These are phyloP conservation scores for Dioszegia hungarica DNA, from an alignment of 768 basidiomycete species.

Conservation along the genomic window DNA sequence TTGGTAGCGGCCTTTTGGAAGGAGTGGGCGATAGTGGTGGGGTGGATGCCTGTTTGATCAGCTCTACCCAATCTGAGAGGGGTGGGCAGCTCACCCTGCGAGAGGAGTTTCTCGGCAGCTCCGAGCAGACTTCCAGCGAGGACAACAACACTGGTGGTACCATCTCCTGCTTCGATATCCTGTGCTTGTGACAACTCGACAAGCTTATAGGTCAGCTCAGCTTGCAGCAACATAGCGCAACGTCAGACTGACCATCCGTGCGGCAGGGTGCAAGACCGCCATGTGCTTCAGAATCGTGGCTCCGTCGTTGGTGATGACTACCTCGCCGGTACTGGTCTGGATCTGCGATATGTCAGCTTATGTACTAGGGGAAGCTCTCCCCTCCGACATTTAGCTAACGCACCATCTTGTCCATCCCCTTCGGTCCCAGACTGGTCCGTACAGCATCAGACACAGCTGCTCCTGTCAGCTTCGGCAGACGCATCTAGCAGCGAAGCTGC, in stretches of 20 bases:
- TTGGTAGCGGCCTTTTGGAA: constrained; percentile 89
- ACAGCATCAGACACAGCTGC: constrained; percentile 97
- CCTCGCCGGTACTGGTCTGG: constrained; percentile 91
- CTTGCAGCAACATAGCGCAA: not conserved
- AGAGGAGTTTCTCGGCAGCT: constrained; percentile 93
- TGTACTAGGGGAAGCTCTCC: not conserved
- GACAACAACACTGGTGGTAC: constrained; percentile 95
- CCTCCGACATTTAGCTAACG: constrained; percentile 19
- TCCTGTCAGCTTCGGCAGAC: not conserved
- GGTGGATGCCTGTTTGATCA: constrained; percentile 64
- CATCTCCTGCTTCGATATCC: constrained; percentile 97
- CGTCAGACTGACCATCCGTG: constrained; percentile 78
- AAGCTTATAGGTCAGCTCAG: constrained; percentile 55
- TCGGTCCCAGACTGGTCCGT: constrained; percentile 88
- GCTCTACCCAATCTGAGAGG: not conserved
- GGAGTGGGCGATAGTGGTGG: constrained; percentile 91
- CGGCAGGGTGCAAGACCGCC: constrained; percentile 94
- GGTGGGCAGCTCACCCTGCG: constrained; percentile 60
- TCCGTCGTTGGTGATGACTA: constrained; percentile 97
- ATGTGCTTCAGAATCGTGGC: constrained; percentile 90
- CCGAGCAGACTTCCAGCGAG: constrained; percentile 87
- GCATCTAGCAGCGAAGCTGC: not conserved
- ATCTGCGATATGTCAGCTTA: constrained; percentile 57
- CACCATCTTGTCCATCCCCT: constrained; percentile 99
- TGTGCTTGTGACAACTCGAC: constrained; percentile 97